phyloP scores from a whole-genome alignment of 306 rosid genomes.

The Cicer arietinum region DNA sequence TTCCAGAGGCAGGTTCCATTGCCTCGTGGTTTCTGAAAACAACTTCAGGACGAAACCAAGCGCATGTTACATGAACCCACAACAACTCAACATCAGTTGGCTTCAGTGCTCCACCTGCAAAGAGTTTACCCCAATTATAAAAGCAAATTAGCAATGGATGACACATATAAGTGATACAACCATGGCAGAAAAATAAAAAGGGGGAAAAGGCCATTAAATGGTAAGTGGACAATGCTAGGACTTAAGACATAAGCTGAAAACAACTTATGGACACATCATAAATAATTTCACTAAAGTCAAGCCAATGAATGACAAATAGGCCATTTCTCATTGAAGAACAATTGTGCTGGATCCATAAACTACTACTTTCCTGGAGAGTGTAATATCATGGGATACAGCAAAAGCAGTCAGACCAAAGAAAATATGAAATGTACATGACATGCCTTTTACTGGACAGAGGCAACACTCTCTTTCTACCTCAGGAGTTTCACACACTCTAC shows the following conservation, averaged over 20 bases:
- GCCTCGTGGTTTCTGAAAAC: constrained; percentile 71
- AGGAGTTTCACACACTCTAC: constrained; percentile 93
- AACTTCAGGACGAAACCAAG: constrained; percentile 94
- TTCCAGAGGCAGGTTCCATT: constrained; percentile 96
- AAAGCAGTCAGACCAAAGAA: constrained; percentile 31
- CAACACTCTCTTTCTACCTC: constrained; percentile 83
- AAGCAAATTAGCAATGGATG: constrained; percentile 28
- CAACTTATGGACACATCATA: not conserved
- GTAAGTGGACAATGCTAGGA: constrained; percentile 16
- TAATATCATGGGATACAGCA: constrained; percentile 16
- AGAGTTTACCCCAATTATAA: constrained; percentile 28
- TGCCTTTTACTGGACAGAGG: constrained; percentile 96
- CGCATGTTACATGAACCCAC: constrained; percentile 95
- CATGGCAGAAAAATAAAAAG: not conserved
- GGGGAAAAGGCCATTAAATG: not conserved
- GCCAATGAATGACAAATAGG: constrained; percentile 4
- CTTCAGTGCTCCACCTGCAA: constrained; percentile 92
- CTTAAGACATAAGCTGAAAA: constrained; percentile 10
- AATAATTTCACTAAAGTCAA: constrained; percentile 10
- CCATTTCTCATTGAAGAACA: constrained; percentile 36
- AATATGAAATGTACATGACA: constrained; percentile 39
- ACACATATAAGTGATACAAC: not conserved
- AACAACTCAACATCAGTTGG: constrained; percentile 80
- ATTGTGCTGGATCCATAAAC: constrained; percentile 19
- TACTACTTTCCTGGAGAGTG: constrained; percentile 25